These are phyloP conservation scores for Casuarina equisetifolia DNA, from an alignment of 306 rosid genomes.

Conservation along the genomic window DNA sequence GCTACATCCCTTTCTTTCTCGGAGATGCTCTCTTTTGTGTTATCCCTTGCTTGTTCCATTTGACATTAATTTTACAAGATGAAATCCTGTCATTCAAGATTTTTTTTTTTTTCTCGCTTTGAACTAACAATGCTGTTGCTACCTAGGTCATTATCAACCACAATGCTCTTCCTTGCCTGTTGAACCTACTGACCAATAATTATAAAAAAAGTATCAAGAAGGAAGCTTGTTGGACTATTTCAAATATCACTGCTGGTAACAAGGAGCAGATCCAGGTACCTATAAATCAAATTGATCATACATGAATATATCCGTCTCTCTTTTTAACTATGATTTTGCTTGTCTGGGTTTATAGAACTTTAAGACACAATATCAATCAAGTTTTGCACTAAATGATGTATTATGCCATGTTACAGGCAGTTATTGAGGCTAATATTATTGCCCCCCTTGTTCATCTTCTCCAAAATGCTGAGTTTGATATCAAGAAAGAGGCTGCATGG, in stretches of 20 bases:
- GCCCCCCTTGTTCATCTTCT: constrained; percentile 73
- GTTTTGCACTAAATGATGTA: neutral
- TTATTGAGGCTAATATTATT: constrained; percentile 65
- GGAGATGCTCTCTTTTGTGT: neutral
- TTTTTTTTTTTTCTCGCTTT: constrained; percentile 12
- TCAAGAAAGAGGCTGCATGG: constrained; percentile 99
- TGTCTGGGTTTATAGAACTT: constrained; percentile 3
- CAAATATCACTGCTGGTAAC: constrained; percentile 95
- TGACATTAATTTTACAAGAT: neutral
- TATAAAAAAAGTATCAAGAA: constrained; percentile 93
- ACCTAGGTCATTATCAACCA: constrained; percentile 74
- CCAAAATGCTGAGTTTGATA: constrained; percentile 92
- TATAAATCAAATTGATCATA: neutral
- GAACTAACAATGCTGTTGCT: constrained; percentile 18
- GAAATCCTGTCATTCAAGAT: no score
- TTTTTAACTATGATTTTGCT: neutral
- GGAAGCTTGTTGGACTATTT: constrained; percentile 97
- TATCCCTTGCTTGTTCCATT: constrained; percentile 7
- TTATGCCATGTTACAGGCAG: constrained; percentile 46
- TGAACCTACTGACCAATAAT: constrained; percentile 67
- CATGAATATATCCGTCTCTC: neutral
- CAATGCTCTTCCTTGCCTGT: constrained; percentile 76
- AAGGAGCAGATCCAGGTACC: constrained; percentile 89
- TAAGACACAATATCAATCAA: neutral
- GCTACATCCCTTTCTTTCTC: neutral